Evolutionary conservation across 148 eudicot genomes (phyloP).

Genomic region (Talinum fruticosum): DNA sequence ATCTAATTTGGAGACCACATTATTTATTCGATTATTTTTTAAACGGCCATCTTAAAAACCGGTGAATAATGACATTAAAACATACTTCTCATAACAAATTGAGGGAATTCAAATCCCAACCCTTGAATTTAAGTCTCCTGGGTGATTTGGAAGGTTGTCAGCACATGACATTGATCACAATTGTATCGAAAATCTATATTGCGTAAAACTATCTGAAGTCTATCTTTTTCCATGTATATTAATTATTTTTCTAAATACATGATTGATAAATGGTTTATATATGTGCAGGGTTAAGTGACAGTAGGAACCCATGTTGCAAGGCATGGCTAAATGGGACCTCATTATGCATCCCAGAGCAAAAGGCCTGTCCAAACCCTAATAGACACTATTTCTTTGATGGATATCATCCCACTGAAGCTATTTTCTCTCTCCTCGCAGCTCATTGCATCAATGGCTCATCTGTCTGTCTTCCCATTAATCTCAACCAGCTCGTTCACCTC

Average conservation of each 20-base stretch:
- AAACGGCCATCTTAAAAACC: too few species aligned
- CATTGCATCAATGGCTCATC: slow-evolving; percentile 31
- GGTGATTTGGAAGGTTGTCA: too few species aligned
- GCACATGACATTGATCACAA: too few species aligned
- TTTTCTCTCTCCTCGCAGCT: slow-evolving; percentile 15
- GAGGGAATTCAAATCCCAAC: too few species aligned
- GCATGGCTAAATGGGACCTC: slow-evolving; percentile 12
- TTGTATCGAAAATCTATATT: too few species aligned
- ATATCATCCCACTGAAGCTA: slow-evolving; percentile 46
- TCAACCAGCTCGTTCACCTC: slow-evolving; percentile 20
- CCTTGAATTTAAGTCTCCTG: too few species aligned
- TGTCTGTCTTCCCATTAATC: slow-evolving; percentile 26
- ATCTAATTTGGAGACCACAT: background rate
- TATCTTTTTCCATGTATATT: too few species aligned
- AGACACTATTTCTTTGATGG: slow-evolving; percentile 52
- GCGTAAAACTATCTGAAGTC: too few species aligned
- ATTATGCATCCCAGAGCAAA: slow-evolving; percentile 5
- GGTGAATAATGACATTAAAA: too few species aligned
- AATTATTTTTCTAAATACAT: too few species aligned
- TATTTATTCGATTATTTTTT: background rate
- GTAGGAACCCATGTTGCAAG: slow-evolving; percentile 39
- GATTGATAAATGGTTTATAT: background rate
- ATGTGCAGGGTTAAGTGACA: slow-evolving; percentile 33
- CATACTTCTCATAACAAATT: too few species aligned
- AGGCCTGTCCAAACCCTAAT: slow-evolving; percentile 24